Evolutionary conservation across 148 eudicot genomes (phyloP).

Genomic region (Arbutus unedo): DNA sequence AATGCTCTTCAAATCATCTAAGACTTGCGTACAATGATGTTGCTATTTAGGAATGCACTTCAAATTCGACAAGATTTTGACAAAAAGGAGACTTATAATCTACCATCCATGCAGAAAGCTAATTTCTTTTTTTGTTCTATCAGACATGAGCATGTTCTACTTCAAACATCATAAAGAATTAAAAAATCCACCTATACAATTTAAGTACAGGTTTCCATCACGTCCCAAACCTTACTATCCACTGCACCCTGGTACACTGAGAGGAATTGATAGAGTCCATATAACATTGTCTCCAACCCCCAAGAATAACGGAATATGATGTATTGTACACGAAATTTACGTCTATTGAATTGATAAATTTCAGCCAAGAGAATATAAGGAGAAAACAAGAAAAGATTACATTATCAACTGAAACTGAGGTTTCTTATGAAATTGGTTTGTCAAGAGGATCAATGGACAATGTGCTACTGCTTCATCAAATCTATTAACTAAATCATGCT

Average conservation of each 20-base stretch:
- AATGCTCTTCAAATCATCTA: too few relatives aligned
- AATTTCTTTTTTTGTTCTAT: neutral
- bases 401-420: neutral
- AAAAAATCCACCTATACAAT: neutral
- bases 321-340: neutral
- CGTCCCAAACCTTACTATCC: neutral
- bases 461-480: neutral
- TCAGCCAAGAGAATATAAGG: neutral
- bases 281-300: neutral
- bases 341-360: neutral
- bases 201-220: neutral
- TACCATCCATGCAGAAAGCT: neutral
- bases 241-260: neutral
- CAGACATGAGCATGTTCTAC: neutral
- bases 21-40: too few relatives aligned
- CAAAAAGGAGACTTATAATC: neutral
- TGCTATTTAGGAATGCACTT: neutral
- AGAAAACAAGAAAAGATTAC: neutral
- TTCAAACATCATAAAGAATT: neutral
- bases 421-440: neutral
- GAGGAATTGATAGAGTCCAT: neutral
- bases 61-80: neutral
- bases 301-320: neutral
- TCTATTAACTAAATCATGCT: neutral
- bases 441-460: constrained; percentile 13